Conservation (phyloP, 495 filamentous ascomycete species). For the Copromyces sp. region DNA sequence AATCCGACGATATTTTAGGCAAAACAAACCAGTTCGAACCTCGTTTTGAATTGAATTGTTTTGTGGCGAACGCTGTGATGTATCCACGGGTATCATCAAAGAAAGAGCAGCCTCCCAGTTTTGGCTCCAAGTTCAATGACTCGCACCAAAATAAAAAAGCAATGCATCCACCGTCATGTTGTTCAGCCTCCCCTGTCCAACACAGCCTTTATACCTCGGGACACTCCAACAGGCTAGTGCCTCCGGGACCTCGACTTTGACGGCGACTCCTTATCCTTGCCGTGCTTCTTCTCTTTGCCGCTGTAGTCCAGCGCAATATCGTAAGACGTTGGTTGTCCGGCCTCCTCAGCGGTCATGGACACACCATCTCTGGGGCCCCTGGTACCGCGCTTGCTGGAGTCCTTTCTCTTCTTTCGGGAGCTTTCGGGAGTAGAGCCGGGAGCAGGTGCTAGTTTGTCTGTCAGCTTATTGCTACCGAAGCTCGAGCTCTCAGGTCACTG, state of each 20-base stretch:
- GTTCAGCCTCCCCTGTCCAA: background rate
- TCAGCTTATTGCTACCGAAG: background rate
- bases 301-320: slow-evolving; percentile 16
- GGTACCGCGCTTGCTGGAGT: slow-evolving; percentile 8
- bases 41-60: too few species aligned
- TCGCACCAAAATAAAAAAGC: background rate
- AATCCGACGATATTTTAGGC: too few species aligned
- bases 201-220: background rate
- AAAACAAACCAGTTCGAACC: too few species aligned
- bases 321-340: slow-evolving; percentile 5
- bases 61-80: too few species aligned
- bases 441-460: background rate
- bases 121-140: background rate
- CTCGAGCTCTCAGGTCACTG: background rate
- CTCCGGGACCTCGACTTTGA: background rate
- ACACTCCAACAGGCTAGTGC: background rate
- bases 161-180: background rate
- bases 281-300: slow-evolving; percentile 4
- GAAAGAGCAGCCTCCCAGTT: background rate
- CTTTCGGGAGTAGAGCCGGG: slow-evolving; percentile 3
- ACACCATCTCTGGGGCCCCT: background rate
- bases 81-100: background rate
- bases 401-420: slow-evolving; percentile 4
- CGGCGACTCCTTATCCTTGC: background rate
- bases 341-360: background rate